These are phyloP conservation scores for Actinomortierella ambigua DNA, from an alignment of 371 early-diverging fungal species.

Conservation along the genomic window DNA sequence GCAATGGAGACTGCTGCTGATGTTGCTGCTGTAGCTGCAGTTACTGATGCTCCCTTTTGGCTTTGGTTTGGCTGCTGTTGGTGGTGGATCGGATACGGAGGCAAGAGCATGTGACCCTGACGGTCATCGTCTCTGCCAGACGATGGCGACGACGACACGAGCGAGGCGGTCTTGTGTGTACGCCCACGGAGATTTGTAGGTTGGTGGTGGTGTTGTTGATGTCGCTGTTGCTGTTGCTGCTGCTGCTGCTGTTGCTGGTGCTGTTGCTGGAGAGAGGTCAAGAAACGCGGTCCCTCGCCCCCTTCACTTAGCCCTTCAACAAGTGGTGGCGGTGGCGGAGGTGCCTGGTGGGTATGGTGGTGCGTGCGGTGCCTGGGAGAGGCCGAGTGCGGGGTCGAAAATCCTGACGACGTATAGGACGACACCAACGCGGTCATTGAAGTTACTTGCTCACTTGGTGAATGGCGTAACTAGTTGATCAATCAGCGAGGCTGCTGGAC, in stretches of 20 bases:
- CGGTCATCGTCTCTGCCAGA: conserved; percentile 1
- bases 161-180: background rate
- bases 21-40: conserved; percentile 1
- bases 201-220: background rate
- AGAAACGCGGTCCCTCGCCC: background rate
- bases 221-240: background rate
- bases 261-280: background rate
- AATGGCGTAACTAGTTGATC: no score
- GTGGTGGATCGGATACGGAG: no score
- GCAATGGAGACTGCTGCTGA: no score
- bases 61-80: background rate
- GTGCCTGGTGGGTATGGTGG: no score
- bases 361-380: background rate
- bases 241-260: conserved; percentile 7
- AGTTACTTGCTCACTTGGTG: background rate
- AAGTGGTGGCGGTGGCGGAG: no score
- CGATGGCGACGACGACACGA: background rate
- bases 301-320: no score
- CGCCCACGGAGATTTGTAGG: background rate
- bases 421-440: conserved; percentile 1
- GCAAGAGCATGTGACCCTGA: background rate
- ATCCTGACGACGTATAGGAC: no score
- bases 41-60: conserved; percentile 5
- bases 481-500: no score
- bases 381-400: background rate